Percentiles rank a stretch among this genome's conserved stretches.
Evolutionary conservation across 2,329 filamentous ascomycete species (phyloP).

Genomic region (Ascochyta viciae-villosae): DNA sequence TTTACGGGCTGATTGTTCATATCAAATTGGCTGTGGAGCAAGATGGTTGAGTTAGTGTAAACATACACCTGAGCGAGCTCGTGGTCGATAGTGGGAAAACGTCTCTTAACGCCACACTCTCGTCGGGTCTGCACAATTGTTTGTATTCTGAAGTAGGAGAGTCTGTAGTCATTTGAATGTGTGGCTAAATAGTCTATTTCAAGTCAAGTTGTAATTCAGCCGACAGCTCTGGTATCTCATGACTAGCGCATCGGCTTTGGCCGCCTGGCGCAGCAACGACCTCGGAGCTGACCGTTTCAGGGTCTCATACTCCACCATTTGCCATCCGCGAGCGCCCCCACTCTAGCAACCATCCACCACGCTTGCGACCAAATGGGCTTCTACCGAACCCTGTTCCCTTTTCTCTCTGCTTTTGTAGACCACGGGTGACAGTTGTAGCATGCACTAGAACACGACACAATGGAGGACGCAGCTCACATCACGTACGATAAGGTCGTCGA

Average conservation of each 20-base stretch:
- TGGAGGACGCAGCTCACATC: conserved; percentile 36
- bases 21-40: neutral
- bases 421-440: conserved; percentile 26
- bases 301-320: conserved; percentile 33
- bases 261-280: conserved; percentile 6
- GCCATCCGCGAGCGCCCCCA: conserved; percentile 40
- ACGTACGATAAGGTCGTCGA: conserved; percentile 68
- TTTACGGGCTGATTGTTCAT: conserved; percentile 28
- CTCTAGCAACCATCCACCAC: conserved; percentile 39
- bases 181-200: neutral
- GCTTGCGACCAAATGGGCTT: conserved; percentile 37
- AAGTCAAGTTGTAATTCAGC: neutral
- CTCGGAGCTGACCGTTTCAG: conserved; percentile 18
- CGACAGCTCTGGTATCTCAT: neutral
- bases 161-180: neutral
- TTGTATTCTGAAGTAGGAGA: neutral
- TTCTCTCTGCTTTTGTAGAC: conserved; percentile 26
- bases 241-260: conserved; percentile 16
- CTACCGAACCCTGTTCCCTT: conserved; percentile 11
- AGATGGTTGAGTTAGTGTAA: neutral
- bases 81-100: neutral
- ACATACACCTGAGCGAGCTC: neutral
- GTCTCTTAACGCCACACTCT: neutral
- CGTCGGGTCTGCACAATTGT: neutral
- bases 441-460: conserved; percentile 18